Conservation (phyloP, 306 rosid species). For the Quercus suber region DNA sequence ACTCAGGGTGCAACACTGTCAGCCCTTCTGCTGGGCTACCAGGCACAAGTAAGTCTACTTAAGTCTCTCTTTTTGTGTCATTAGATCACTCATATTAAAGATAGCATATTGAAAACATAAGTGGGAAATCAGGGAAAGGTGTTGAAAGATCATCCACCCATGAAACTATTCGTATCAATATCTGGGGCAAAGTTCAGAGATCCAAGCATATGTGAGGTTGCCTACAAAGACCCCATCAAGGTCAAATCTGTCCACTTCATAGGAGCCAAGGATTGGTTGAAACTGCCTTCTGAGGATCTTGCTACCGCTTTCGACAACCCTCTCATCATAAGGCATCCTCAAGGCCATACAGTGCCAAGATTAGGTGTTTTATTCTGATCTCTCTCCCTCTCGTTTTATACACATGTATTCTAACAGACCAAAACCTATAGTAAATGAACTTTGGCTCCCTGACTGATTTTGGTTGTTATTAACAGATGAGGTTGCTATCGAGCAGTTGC, state of each 20-base stretch:
- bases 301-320: conserved; percentile 65
- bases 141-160: conserved; percentile 74
- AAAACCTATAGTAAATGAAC: not conserved
- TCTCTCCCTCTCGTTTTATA: not conserved
- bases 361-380: conserved; percentile 40
- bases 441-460: conserved; percentile 5
- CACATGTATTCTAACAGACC: not conserved
- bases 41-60: conserved; percentile 49
- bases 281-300: conserved; percentile 70
- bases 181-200: conserved; percentile 84
- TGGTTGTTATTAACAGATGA: conserved; percentile 50
- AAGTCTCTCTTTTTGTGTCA: not conserved
- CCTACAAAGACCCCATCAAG: conserved; percentile 62
- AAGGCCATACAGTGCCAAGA: conserved; percentile 88
- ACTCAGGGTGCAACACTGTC: conserved; percentile 71
- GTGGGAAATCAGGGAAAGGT: conserved; percentile 61
- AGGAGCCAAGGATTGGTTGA: conserved; percentile 86
- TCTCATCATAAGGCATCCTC: conserved; percentile 74
- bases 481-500: conserved; percentile 35
- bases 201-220: conserved; percentile 68
- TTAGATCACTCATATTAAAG: not conserved
- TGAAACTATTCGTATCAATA: conserved; percentile 62
- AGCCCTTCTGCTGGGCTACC: conserved; percentile 71
- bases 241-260: conserved; percentile 77
- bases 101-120: not conserved